Conservation (phyloP, 2,329 filamentous ascomycete species). For the Exutisphaerella laricina region DNA sequence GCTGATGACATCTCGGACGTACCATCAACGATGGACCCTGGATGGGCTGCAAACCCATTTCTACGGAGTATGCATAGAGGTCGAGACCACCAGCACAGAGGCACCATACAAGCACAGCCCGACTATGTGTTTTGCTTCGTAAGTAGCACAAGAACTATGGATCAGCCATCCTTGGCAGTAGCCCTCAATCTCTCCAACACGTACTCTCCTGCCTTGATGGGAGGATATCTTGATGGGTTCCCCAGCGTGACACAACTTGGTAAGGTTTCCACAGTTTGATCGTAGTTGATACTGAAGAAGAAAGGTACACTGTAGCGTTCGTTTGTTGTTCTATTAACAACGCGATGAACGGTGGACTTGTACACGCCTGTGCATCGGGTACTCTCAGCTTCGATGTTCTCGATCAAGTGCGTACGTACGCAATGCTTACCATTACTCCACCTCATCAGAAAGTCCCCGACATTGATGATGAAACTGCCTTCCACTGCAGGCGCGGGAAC, state of each 20-base stretch:
- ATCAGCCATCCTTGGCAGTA: conserved; percentile 13
- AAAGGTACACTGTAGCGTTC: conserved; percentile 45
- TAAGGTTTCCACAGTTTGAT: conserved; percentile 36
- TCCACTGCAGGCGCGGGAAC: conserved; percentile 41
- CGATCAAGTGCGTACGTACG: too few relatives aligned
- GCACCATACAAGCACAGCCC: too few relatives aligned
- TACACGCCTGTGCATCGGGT: conserved; percentile 28
- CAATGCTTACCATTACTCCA: conserved; percentile 39
- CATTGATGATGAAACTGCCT: conserved; percentile 46
- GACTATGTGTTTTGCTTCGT: too few relatives aligned
- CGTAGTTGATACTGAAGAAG: conserved; percentile 43
- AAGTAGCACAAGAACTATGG: too few relatives aligned
- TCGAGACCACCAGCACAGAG: too few relatives aligned
- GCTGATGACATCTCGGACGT: too few relatives aligned
- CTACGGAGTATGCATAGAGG: too few relatives aligned
- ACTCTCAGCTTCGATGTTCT: too few relatives aligned
- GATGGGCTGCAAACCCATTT: too few relatives aligned
- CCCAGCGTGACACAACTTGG: conserved; percentile 34
- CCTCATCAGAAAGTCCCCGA: conserved; percentile 47
- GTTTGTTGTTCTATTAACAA: conserved; percentile 39
- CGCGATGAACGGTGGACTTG: conserved; percentile 43
- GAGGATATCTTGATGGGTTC: conserved; percentile 32
- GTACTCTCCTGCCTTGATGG: conserved; percentile 37
- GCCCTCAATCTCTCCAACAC: conserved; percentile 33
- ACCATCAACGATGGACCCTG: too few relatives aligned